Evolutionary conservation across 2,329 filamentous ascomycete genomes (phyloP), one percentile per base, ranked within the genome.

Genomic region (Daldinia sp.): DNA sequence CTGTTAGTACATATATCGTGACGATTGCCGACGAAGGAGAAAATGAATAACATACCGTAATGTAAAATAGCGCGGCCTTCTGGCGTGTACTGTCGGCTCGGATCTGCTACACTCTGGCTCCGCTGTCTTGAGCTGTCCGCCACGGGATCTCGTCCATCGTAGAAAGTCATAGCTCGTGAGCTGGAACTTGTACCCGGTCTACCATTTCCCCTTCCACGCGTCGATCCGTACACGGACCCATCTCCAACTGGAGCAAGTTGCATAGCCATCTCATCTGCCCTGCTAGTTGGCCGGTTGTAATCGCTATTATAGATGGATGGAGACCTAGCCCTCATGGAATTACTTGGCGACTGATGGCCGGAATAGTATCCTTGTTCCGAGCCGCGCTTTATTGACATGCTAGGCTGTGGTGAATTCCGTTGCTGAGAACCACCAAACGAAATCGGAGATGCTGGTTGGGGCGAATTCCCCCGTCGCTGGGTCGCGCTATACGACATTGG

Each of bases 1-100:
- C 45, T n/a, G 54, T 60, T 49, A 66, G 59, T 47, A 3, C 58
- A 30, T 35, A 30, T 21, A 15, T 15, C 3, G 3, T n/a, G 30
- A 32, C 21, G 49, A 34, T 52, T 29, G 35, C 8, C 9, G 55
- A 19, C 39, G 27, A 29, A n/a, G 11, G 47, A 49, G 56, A 47
- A 13, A 59, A 48, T 50, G 54, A 21, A 53, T n/a, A 55, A 85
- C 93, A 89, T 85, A 98, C 95, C 93, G 80, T 94, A 97, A 79
- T 97, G 93, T 74, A 98, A 76, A 74, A 98, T 94, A 32, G 92
- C 88, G 63, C 92, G 87, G 27, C 95, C 94, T 75, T 97, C 93
- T 66, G 88, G 86, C 4, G 92, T 97, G 71, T 91, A 93, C 71
- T 94, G 91, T 70, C 91, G 84, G n/a, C 88, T 87, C 23, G 87